These are phyloP conservation scores for Huntiella decipiens DNA, from an alignment of 2,329 filamentous ascomycete genomes.

Conservation along the genomic window DNA sequence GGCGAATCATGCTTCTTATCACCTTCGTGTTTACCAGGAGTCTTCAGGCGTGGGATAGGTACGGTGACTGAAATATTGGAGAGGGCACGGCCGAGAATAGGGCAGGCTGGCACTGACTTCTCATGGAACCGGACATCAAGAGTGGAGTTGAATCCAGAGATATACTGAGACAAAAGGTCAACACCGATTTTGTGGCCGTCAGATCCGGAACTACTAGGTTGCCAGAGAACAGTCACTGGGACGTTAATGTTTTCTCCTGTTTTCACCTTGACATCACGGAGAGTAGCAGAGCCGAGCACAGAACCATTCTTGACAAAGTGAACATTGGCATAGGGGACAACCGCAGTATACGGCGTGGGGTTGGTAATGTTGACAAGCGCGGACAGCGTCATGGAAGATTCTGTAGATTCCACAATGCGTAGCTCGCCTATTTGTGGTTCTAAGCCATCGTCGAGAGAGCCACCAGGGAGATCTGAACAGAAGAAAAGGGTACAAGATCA, in stretches of 20 bases:
- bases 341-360: slow-evolving; percentile 68
- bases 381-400: slow-evolving; percentile 49
- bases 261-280: slow-evolving; percentile 40
- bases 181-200: slow-evolving; percentile 42
- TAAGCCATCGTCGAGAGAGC: slow-evolving; percentile 25
- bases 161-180: slow-evolving; percentile 63
- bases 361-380: slow-evolving; percentile 72
- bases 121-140: slow-evolving; percentile 55
- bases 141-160: slow-evolving; percentile 74
- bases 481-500: slow-evolving; percentile 1
- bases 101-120: slow-evolving; percentile 54
- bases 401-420: slow-evolving; percentile 51
- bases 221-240: slow-evolving; percentile 51
- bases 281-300: slow-evolving; percentile 55
- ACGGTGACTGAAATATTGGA: slow-evolving; percentile 53
- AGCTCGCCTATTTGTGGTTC: slow-evolving; percentile 52
- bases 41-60: slow-evolving; percentile 45
- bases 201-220: slow-evolving; percentile 44
- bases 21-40: slow-evolving; percentile 24
- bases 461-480: slow-evolving; percentile 15
- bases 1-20: slow-evolving; percentile 15
- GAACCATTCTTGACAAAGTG: slow-evolving; percentile 56
- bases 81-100: slow-evolving; percentile 52
- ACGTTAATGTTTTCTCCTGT: slow-evolving; percentile 57
- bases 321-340: slow-evolving; percentile 62